Conservation (phyloP, 768 basidiomycete genomes). For the Xerocomus potaroensis region DNA sequence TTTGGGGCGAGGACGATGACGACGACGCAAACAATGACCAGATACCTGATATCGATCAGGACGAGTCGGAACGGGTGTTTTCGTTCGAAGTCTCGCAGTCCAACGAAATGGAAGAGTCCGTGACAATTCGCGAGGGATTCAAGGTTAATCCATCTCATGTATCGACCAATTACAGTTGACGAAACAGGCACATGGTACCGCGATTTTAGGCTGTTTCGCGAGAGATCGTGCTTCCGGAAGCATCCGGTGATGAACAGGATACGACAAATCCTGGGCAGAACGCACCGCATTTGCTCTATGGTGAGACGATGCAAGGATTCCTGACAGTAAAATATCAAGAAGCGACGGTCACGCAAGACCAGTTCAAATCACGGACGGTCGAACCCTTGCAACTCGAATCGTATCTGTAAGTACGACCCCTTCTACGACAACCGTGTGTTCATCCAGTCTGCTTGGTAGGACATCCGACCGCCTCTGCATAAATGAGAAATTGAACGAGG, state of each 20-base stretch:
- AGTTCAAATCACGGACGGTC: not conserved
- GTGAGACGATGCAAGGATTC: constrained; percentile 41
- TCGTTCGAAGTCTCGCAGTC: constrained; percentile 53
- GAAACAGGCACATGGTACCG: not conserved
- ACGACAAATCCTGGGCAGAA: constrained; percentile 5
- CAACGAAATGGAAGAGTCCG: constrained; percentile 51
- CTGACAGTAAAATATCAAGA: constrained; percentile 30
- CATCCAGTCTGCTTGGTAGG: constrained; percentile 8
- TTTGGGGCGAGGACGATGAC: constrained; percentile 39
- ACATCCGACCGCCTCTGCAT: constrained; percentile 21
- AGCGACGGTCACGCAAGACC: constrained; percentile 1
- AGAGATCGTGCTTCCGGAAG: constrained; percentile 9
- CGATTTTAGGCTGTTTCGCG: constrained; percentile 9
- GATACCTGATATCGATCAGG: constrained; percentile 33
- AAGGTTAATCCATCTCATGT: constrained; percentile 29
- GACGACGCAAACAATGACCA: constrained; percentile 26
- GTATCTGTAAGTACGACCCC: constrained; percentile 15
- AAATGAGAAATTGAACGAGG: constrained; percentile 20
- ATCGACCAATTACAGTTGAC: not conserved
- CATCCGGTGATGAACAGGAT: constrained; percentile 3
- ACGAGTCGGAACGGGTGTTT: constrained; percentile 45
- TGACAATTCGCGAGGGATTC: constrained; percentile 42
- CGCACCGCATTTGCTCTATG: constrained; percentile 32
- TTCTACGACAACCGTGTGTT: not conserved
- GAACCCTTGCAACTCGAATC: constrained; percentile 10